Conservation (phyloP, 2,329 filamentous ascomycete genomes). For the Colletotrichum sp. region DNA sequence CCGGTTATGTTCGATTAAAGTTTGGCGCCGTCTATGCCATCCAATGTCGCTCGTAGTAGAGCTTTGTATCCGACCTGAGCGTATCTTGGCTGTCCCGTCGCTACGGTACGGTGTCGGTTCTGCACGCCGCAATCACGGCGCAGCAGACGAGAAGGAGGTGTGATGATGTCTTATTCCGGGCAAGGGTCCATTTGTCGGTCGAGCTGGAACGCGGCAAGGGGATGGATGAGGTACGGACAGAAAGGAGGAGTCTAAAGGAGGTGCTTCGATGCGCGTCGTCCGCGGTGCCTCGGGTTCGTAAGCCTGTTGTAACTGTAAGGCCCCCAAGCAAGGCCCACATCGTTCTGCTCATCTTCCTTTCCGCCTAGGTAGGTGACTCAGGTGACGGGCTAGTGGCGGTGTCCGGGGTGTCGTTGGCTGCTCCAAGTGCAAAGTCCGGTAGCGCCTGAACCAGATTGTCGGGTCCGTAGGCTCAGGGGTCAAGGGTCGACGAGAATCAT, state of each 20-base stretch:
- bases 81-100: neutral
- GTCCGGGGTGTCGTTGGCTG: slow-evolving; percentile 7
- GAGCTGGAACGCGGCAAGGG: slow-evolving; percentile 2
- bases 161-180: neutral
- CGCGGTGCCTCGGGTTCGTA: neutral
- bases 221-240: neutral
- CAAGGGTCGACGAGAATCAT: slow-evolving; percentile 16
- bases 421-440: neutral
- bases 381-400: slow-evolving; percentile 11
- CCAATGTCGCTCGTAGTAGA: neutral
- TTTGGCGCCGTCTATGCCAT: slow-evolving; percentile 13
- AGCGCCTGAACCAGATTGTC: slow-evolving; percentile 18
- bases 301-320: neutral
- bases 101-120: neutral
- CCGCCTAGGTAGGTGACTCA: slow-evolving; percentile 6
- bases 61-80: neutral
- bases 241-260: neutral
- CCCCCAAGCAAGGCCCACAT: slow-evolving; percentile 1
- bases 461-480: slow-evolving; percentile 15
- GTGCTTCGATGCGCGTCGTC: neutral
- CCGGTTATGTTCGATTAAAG: slow-evolving; percentile 17
- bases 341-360: slow-evolving; percentile 1
- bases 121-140: neutral
- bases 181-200: neutral
- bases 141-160: neutral